These are phyloP conservation scores for Termitomyces sp. DNA, from an alignment of 768 basidiomycete species.

Conservation along the genomic window DNA sequence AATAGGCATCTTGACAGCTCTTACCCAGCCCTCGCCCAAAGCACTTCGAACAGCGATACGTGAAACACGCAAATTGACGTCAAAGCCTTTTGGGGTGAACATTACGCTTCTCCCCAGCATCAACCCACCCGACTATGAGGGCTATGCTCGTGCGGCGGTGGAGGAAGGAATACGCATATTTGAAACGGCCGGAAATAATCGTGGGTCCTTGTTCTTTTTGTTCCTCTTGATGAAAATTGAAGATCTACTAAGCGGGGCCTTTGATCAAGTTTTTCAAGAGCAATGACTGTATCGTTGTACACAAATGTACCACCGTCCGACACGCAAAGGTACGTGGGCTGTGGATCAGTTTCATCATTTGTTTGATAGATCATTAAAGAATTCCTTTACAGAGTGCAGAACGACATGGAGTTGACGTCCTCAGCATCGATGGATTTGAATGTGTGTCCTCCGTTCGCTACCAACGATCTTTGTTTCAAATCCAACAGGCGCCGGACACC, in stretches of 20 bases:
- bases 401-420: constrained; percentile 76
- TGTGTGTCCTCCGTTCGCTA: constrained; percentile 40
- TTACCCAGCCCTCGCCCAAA: constrained; percentile 85
- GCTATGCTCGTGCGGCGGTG: constrained; percentile 76
- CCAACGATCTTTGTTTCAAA: not conserved
- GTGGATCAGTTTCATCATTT: not conserved
- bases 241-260: constrained; percentile 56
- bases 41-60: constrained; percentile 78
- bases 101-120: constrained; percentile 87
- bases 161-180: constrained; percentile 88
- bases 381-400: constrained; percentile 45
- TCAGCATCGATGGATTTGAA: constrained; percentile 92
- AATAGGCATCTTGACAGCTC: constrained; percentile 77
- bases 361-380: not conserved
- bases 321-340: constrained; percentile 67
- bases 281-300: constrained; percentile 76
- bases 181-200: constrained; percentile 92
- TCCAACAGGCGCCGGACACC: constrained; percentile 80
- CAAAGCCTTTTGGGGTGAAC: constrained; percentile 82
- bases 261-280: constrained; percentile 81
- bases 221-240: not conserved
- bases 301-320: constrained; percentile 86
- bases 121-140: constrained; percentile 87
- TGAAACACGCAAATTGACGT: constrained; percentile 68
- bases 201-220: constrained; percentile 41